These are phyloP conservation scores for Scenedesmus sp. DNA, from an alignment of 163 green algal genomes.

Conservation along the genomic window DNA sequence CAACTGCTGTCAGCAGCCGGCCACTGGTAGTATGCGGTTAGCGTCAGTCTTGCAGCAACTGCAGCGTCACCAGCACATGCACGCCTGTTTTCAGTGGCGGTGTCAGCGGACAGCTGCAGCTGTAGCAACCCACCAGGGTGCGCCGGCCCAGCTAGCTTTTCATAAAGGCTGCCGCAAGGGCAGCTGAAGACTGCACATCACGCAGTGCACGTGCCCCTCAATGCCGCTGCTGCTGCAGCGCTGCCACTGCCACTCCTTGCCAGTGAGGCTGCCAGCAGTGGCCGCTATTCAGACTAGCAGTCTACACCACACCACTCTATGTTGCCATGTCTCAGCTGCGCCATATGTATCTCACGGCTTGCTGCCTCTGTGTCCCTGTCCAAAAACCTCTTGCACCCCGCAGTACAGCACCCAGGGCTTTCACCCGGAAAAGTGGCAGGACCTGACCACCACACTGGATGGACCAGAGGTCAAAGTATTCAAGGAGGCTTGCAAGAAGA, in stretches of 20 bases:
- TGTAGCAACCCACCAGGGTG: no score
- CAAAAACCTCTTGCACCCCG: background rate
- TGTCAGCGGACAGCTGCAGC: no score
- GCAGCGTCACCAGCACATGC: background rate
- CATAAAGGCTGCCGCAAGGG: no score
- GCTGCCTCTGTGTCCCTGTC: no score
- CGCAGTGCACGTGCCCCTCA: background rate
- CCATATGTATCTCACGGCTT: no score
- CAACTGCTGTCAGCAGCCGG: background rate
- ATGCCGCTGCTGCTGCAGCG: background rate
- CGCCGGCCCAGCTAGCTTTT: no score
- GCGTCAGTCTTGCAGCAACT: background rate
- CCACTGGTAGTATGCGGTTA: background rate
- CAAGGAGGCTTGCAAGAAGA: slow-evolving; percentile 67
- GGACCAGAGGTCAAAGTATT: slow-evolving; percentile 73
- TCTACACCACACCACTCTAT: no score
- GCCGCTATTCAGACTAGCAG: no score
- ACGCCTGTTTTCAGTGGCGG: no score
- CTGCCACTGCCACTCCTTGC: no score
- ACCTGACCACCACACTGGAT: slow-evolving; percentile 75
- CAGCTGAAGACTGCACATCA: background rate
- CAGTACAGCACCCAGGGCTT: slow-evolving; percentile 62
- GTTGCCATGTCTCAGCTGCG: no score
- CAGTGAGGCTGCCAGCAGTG: no score
- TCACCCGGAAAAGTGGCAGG: slow-evolving; percentile 67